phyloP scores from a whole-genome alignment of 108 stramenopile species.

The Parietichytrium sp. region DNA sequence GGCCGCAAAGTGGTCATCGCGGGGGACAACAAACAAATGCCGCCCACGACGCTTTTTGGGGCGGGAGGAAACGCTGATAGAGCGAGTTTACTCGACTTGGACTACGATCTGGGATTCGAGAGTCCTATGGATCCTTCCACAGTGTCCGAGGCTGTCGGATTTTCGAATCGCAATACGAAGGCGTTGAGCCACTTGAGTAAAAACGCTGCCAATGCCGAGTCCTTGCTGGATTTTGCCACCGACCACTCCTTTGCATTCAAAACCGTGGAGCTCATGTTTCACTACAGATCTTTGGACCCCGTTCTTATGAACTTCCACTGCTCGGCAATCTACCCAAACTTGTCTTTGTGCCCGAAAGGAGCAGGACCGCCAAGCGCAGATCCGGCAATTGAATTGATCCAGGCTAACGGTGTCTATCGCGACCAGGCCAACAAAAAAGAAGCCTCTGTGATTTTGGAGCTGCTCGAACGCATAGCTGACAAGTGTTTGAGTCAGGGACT shows the following conservation, averaged over 20 bases:
- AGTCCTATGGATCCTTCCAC: not conserved
- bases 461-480: not conserved
- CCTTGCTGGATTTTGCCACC: not conserved
- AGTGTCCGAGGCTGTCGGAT: not conserved
- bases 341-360: not conserved
- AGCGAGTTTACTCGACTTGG: not conserved
- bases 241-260: constrained; percentile 10
- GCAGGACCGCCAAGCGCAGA: not conserved
- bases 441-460: not conserved
- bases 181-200: too few relatives aligned
- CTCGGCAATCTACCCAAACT: constrained; percentile 23
- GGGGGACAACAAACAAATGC: constrained; percentile 35
- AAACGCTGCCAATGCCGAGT: constrained; percentile 26
- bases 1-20: constrained; percentile 17
- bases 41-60: not conserved
- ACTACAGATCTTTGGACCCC: constrained; percentile 10
- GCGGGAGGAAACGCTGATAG: not conserved
- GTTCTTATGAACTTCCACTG: constrained; percentile 27
- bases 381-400: not conserved
- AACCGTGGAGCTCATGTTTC: not conserved
- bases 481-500: too few relatives aligned
- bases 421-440: not conserved
- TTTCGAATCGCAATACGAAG: not conserved
- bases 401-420: not conserved
- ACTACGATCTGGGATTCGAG: not conserved